Percentiles rank a stretch among this genome's conserved stretches.
phyloP scores from a whole-genome alignment of 805 yeast species.

The Wickerhamomyces strasburgensis region DNA sequence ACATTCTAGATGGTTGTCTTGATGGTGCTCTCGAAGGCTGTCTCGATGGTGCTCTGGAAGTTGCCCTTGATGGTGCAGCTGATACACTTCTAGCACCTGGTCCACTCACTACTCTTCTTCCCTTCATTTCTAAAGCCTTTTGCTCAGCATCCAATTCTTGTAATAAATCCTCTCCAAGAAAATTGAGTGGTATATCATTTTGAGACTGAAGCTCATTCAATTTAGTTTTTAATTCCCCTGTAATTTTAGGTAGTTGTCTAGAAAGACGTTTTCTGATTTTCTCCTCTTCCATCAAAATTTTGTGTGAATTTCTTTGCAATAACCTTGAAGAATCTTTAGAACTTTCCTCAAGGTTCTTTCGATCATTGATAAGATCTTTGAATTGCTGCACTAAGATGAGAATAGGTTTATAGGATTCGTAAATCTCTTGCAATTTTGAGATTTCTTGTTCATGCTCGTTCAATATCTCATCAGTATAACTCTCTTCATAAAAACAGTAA shows the following conservation, averaged over 20 bases:
- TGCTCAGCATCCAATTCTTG: constrained; percentile 28
- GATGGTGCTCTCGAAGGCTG: constrained; percentile 16
- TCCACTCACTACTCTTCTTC: constrained; percentile 16
- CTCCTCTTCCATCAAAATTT: constrained; percentile 76
- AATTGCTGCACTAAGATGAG: constrained; percentile 52
- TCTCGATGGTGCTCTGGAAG: constrained; percentile 20
- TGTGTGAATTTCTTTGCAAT: constrained; percentile 69
- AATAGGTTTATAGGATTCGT: constrained; percentile 47
- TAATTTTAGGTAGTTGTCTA: constrained; percentile 62
- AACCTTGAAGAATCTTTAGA: constrained; percentile 78
- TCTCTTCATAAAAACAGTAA: constrained; percentile 32
- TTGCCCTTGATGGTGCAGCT: constrained; percentile 14
- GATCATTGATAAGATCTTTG: constrained; percentile 53
- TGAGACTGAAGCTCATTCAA: constrained; percentile 44
- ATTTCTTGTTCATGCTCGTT: constrained; percentile 63
- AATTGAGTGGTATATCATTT: constrained; percentile 30
- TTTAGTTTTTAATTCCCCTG: constrained; percentile 44
- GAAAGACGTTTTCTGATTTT: constrained; percentile 61
- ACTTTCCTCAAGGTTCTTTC: constrained; percentile 57
- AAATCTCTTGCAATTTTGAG: constrained; percentile 42
- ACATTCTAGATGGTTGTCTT: constrained; percentile 9
- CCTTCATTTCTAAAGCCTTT: constrained; percentile 16
- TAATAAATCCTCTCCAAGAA: constrained; percentile 25
- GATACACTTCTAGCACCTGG: constrained; percentile 13
- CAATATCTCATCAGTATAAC: constrained; percentile 55